A percentile compares a stretch with the other conserved stretches of the same genome.
These are phyloP conservation scores for Penicillium coprophilum DNA, from an alignment of 495 filamentous ascomycete species.

Conservation along the genomic window DNA sequence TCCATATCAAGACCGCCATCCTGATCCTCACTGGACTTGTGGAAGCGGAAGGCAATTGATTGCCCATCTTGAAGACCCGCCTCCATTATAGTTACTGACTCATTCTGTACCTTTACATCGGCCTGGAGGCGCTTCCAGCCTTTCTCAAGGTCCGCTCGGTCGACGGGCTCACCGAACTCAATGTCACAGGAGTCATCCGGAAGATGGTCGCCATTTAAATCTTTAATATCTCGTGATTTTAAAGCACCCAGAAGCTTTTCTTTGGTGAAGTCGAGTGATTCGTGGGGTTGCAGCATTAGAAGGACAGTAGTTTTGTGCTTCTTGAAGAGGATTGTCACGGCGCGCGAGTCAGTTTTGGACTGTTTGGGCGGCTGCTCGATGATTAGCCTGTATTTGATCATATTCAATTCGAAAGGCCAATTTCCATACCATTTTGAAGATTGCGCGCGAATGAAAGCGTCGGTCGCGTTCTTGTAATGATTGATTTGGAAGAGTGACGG, in stretches of 20 bases:
- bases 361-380: constrained; percentile 22
- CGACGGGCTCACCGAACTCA: constrained; percentile 53
- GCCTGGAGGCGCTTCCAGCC: constrained; percentile 56
- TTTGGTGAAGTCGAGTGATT: constrained; percentile 61
- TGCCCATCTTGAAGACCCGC: constrained; percentile 57
- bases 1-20: constrained; percentile 32
- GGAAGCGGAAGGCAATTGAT: constrained; percentile 70
- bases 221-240: constrained; percentile 39
- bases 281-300: constrained; percentile 62
- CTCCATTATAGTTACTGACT: constrained; percentile 41
- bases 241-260: constrained; percentile 59
- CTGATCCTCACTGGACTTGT: constrained; percentile 23
- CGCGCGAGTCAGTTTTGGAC: constrained; percentile 35
- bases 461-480: neutral
- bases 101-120: constrained; percentile 38
- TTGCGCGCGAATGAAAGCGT: neutral
- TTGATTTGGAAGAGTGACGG: constrained; percentile 10
- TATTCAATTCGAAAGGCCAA: neutral
- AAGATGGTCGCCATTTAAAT: constrained; percentile 48
- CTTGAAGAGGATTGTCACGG: constrained; percentile 75
- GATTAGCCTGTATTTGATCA: neutral
- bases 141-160: constrained; percentile 54
- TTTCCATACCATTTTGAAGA: constrained; percentile 21
- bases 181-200: constrained; percentile 51
- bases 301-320: constrained; percentile 75